These are phyloP conservation scores for Penicillium sp. DNA, from an alignment of 2,329 filamentous ascomycete species.

Conservation along the genomic window DNA sequence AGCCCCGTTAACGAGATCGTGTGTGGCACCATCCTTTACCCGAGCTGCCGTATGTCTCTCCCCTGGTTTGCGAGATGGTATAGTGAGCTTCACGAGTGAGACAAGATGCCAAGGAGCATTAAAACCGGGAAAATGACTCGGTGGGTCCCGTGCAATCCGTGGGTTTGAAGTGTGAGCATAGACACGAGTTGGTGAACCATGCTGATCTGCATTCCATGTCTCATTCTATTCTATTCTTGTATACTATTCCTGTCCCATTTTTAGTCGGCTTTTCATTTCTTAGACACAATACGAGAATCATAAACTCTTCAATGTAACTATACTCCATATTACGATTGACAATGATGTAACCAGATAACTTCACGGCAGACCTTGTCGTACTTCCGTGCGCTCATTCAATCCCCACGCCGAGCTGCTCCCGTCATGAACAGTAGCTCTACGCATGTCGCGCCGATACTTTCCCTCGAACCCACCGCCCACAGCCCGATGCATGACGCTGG, in stretches of 20 bases:
- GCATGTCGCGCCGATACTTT: conserved; percentile 53
- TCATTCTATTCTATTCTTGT: conserved; percentile 12
- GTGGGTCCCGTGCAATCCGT: neutral
- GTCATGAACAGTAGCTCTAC: conserved; percentile 59
- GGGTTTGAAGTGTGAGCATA: neutral
- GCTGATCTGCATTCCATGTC: conserved; percentile 5
- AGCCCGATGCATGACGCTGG: conserved; percentile 56
- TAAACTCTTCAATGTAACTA: neutral
- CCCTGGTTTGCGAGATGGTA: neutral
- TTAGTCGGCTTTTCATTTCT: neutral
- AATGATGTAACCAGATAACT: neutral
- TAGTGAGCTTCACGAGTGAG: neutral
- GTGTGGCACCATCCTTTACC: neutral
- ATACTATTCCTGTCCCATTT: neutral
- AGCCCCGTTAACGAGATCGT: neutral
- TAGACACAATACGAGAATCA: neutral
- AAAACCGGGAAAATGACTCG: neutral
- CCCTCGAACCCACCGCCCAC: conserved; percentile 51
- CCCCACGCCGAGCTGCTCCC: conserved; percentile 44
- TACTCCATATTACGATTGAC: neutral
- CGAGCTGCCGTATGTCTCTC: neutral
- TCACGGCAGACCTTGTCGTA: conserved; percentile 30
- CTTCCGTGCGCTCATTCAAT: conserved; percentile 38
- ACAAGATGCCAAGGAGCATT: neutral
- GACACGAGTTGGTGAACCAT: neutral